These are phyloP conservation scores for Echeveria elegans DNA, from an alignment of 164 flowering plant genomes.

Conservation along the genomic window DNA sequence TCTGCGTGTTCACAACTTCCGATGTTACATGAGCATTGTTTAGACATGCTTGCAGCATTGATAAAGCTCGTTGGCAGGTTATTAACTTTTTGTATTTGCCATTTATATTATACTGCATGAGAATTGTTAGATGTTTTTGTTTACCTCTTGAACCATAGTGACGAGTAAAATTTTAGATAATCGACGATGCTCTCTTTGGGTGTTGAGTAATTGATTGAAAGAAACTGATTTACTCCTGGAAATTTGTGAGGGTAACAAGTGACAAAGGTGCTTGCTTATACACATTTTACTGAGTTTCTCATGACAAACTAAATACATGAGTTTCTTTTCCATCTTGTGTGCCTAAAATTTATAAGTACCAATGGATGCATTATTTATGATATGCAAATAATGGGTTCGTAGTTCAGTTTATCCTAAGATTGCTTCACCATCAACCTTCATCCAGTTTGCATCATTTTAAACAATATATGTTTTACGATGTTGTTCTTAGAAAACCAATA, in stretches of 20 bases:
- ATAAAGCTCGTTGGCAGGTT: constrained; percentile 64
- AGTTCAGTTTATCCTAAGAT: background rate
- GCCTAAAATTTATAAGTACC: no score
- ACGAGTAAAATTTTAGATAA: background rate
- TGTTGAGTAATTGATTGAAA: no score
- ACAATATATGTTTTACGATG: background rate
- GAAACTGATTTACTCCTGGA: no score
- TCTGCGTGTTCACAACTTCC: constrained; percentile 67
- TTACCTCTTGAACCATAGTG: background rate
- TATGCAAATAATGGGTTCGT: no score
- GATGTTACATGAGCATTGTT: constrained; percentile 41
- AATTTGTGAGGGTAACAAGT: no score
- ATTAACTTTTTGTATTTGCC: background rate
- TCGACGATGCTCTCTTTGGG: background rate
- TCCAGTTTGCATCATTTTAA: background rate
- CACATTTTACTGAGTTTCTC: background rate
- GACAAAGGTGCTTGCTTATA: no score
- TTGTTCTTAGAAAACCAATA: background rate
- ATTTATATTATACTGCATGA: background rate
- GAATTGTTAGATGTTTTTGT: background rate
- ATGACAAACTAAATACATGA: background rate
- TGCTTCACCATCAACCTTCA: background rate
- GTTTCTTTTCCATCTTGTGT: no score
- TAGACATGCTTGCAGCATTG: constrained; percentile 59
- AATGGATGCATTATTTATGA: no score